Percentiles rank a stretch among this genome's conserved stretches.
Evolutionary conservation across 306 rosid genomes (phyloP).

Genomic region (Casuarina equisetifolia): DNA sequence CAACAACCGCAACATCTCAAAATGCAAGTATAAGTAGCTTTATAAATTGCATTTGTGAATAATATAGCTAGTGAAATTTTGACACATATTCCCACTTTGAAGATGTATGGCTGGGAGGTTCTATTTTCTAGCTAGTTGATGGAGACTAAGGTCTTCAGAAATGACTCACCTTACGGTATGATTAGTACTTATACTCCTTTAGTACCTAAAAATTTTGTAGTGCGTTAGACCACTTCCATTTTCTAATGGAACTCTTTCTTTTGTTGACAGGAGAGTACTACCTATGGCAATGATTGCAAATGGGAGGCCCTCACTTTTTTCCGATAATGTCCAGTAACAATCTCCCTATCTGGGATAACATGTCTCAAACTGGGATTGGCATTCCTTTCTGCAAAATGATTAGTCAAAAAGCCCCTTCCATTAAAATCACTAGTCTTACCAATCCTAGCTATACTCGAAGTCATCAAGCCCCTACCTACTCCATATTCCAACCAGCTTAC

Average conservation of each 20-base stretch:
- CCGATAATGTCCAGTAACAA: neutral
- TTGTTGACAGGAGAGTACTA: constrained; percentile 11
- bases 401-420: neutral
- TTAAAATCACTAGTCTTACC: neutral
- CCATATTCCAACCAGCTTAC: neutral
- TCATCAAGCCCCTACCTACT: neutral
- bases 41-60: too few species aligned
- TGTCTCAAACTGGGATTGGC: neutral
- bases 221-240: constrained; percentile 11
- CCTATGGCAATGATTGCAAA: constrained; percentile 18
- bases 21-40: neutral
- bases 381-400: constrained; percentile 2
- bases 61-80: constrained; percentile 63
- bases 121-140: constrained; percentile 89
- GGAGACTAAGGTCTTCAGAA: constrained; percentile 85
- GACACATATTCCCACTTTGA: constrained; percentile 80
- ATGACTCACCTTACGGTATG: constrained; percentile 83
- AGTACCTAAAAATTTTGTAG: constrained; percentile 17
- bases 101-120: constrained; percentile 95
- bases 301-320: constrained; percentile 16
- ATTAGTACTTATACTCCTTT: constrained; percentile 9
- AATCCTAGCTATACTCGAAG: neutral
- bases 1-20: neutral
- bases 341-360: neutral
- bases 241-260: constrained; percentile 1